Base-by-base conservation (phyloP, 1,284 basidiomycete genomes). In the Apiotrichum laibachii region DNA sequence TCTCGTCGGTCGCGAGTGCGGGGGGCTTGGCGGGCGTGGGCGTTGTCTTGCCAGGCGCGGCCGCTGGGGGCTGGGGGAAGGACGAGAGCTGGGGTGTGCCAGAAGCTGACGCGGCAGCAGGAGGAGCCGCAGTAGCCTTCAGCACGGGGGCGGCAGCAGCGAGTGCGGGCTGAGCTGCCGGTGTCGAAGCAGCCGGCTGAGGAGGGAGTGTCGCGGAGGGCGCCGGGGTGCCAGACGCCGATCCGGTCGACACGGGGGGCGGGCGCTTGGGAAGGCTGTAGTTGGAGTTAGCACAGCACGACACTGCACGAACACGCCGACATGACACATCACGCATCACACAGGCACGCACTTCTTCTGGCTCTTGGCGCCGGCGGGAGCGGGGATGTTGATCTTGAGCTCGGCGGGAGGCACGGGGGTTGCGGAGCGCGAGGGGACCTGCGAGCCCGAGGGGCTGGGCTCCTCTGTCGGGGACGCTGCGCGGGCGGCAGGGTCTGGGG, bases 371-470 rank as follows among this genome's bases (percentile, higher is more conserved):
- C 77, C 57, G 47, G 72, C 50, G 21, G 77, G 77, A 65, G 86
- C 86, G 16, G 90, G 90, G 62, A 93, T 92, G 64, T 88, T 82
- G 72, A 93, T 91, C 37, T 86, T 88, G 63, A 93, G 83, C 10
- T 46, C 53, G 2, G 34, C 22, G 22, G 44, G 31, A 12, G 35
- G 37, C 7, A 55, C 53, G 65, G 67, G 66, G 19, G 67, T 69
- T 18, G 66, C 60, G 13, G 65, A 48, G 13, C 67, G 69, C 19
- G 71, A 69, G 12, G 63, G 66, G 1, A 59, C 22, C 53, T 18
- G 18, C 18, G 47, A 50, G 56, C 43, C 59, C n/a, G 46, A 53
- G 11, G 35, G 18, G n/a, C 45, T 26, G 22, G 35, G 37, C 37
- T 45, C 31, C 16, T 19, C 43, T 44, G 33, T 50, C 19, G 37